Evolutionary conservation across 2,329 filamentous ascomycete genomes (phyloP), one percentile per base, ranked within the genome.

Genomic region (Coniochaeta sp.): DNA sequence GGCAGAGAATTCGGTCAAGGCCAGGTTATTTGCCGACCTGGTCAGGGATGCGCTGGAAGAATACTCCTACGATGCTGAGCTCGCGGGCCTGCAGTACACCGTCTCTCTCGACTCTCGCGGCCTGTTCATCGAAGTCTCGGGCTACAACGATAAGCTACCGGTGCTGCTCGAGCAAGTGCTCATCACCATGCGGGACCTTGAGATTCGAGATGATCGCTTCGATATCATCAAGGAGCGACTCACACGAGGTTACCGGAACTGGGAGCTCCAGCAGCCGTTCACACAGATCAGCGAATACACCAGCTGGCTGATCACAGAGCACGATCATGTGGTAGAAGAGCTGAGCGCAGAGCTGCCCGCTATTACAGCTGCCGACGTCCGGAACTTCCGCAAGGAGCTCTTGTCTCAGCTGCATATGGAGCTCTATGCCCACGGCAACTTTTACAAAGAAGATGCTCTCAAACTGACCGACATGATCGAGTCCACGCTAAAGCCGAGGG

Each of bases 131-230:
- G 86, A 89, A 16, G 84, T 98, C 3, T 88, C 86, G 30, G 95
- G 95, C 0, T 99, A 98, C 77, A 99, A 97, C 67, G 95, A 99
- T 74, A 99, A 99, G 77, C 86, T 99, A 69, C 81, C 89, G 0
- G 91, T 97, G 0, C 81, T 99, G 26, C 75, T 99, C 55, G 91
- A 98, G 70, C 95, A 96, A 71, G 90, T 98, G 4, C 78, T 96
- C 28, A 76, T 86, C 14, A 92, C 89, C 10, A 90, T 97, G 82
- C 86, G 90, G 57, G 90, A 96, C 67, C 79, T 98, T 5, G 85
- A 92, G 40, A 83, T 98, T 65, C 89, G 87, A 63, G 83, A 90
- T n/a, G 92, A 96, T 60, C 86, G 95, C 1, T 99, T 98, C 70
- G 85, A 89, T 56, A 92, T 98, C 66, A 85, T 96, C 73, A 96